Base-by-base conservation (phyloP, 805 yeast species). In the Candida schatavii region DNA sequence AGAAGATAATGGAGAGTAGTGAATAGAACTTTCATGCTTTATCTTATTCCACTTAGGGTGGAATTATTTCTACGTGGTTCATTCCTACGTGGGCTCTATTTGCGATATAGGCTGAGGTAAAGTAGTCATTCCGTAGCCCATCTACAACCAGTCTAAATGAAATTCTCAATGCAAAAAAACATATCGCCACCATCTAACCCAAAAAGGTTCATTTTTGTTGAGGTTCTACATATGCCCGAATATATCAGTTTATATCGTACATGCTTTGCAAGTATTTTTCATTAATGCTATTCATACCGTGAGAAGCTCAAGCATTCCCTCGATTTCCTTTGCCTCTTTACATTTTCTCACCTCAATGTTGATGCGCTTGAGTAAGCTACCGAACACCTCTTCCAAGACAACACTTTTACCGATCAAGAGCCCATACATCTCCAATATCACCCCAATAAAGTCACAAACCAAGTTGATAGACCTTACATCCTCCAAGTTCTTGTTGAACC, bases 301-400 rank as follows among this genome's bases (percentile, higher is more conserved):
- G 54, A 91, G 72, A 51, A 93, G 64, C 63, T 88, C 95, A 53
- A 93, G 70, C 97, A 93, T 93, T 41, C 99, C 99, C 54, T 85
- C 88, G 34, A 93, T 80, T 59, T 81, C 83, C 60, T 84, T 85
- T 5, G 97, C 95, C 58, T 90, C 97, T 57, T 80, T 79, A 34
- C 96, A 86, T 56, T 85, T 82, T 43, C 74, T 76, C 19, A 89
- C 78, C 64, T 91, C 97, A 26, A 66, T 58, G 43, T 75, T 77
- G 21, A 91, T 72, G 53, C 78, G 80, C 56, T 75, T 76, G 51
- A 74, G 72, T 47, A 93, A 67, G 43, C 77, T 75, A 38, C 71
- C 65, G 36, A 89, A 65, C 40, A 88, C 70, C 52, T 85, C 93
- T 50, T 85, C 89, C 48, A 93, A 68, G 2, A 86, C 83, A 4